Base-by-base conservation (phyloP, 2,329 filamentous ascomycete species). In the Fusarium tupiense region DNA sequence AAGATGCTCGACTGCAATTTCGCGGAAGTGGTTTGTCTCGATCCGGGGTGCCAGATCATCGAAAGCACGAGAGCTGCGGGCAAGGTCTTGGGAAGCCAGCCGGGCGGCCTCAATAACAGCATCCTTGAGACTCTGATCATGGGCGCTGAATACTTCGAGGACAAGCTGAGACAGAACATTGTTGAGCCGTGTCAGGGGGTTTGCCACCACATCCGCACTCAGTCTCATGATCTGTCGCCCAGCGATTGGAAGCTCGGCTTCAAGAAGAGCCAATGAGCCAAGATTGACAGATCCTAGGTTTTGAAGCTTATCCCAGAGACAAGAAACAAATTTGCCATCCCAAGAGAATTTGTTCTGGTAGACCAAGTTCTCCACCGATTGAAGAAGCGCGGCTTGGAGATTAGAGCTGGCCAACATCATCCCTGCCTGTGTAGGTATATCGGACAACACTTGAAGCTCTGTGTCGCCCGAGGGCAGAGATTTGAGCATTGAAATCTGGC, bases 181-280 rank as follows among this genome's bases (percentile, higher is more conserved):
- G 69, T 86, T 86, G 24, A 92, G 83, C 47, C 86, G 83, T 17
- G 78, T 76, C 8, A 89, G 75, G 6, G 89, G 86, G 74, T 91
- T 86, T 20, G 83, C 80, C 8, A 85, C 81, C 47, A 92, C 81
- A 33, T 88, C 82, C 38, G 82, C 77, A 61, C 86, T 87, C 67
- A 89, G 85, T 41, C 82, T 79, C 54, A 87, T 82, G 33, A 93
- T 76, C 64, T 90, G 87, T 50, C 86, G 85, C 16, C 89, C 89
- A 67, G 93, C 83, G 7, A 88, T 84, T 14, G 90, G 90, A 57
- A 93, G 82, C 77, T 94, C 92, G 3, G 86, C 84, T 80, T 93
- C 91, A 1, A 94, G 84, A 24, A 92, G 85, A 50, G 88, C 86
- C 54, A 94, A 83, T 47, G 90, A 89, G 52, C 87, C 87, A 44